Base-by-base conservation (phyloP, 83 land plant species). In the Diphasiastrum complanatum region DNA sequence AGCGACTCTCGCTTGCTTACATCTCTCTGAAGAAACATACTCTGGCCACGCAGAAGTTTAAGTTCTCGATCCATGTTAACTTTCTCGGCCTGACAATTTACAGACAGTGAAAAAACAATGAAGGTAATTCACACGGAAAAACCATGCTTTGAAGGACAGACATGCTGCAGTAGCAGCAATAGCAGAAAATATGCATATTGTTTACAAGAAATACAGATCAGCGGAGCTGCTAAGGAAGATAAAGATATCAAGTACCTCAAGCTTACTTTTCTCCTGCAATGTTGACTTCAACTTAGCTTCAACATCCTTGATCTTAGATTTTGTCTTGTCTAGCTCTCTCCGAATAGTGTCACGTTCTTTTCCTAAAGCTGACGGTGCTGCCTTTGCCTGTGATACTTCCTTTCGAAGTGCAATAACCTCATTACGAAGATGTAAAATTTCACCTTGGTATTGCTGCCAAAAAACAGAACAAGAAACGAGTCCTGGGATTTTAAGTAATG, bases 261-360 rank as follows among this genome's bases (percentile, higher is more conserved):
- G 77, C 63, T 80, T 89, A 54, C 78, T 78, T 60, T 80, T 89
- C 34, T 89, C 95, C 61, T 82, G 82, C 16, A 89, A 59, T 28
- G 73, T 63, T 66, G 79, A 79, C 68, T 78, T 85, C 14, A 88
- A 75, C 70, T 88, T 88, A 26, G 64, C 81, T 45, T 88, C 89
- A 27, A 79, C 69, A 5, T 88, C 95, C 71, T 79, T 84, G 45
- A 78, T 55, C 67, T 82, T 88, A 14, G 51, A n/a, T 67, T 82
- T 85, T 32, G 77, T 69, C 64, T 78, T 84, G 41, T 88, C 95
- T 23, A 88, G 76, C 25, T 85, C 95, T 66, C 78, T 88, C 49
- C 86, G 74, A 63, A 88, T 37, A 48, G 46, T 54, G 45, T 85
- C 95, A 29, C 76, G 83, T 67, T 88, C 95, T 64, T 64, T 88